Evolutionary conservation across 169 alveolate species (phyloP).

Genomic region (Cryptosporidium sp.): DNA sequence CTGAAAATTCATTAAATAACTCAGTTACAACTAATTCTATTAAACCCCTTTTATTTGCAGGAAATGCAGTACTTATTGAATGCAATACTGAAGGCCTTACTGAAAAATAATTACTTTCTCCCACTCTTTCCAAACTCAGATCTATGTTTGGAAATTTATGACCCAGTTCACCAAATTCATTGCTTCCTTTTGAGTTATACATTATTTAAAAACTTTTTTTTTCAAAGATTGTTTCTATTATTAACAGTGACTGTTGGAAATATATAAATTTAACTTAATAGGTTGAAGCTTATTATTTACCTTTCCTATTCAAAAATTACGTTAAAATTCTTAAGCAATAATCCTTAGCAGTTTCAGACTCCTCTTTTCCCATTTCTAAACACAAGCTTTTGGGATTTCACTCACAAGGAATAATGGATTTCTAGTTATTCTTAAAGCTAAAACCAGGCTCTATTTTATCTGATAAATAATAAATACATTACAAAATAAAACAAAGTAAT

Average conservation of each 20-base stretch:
- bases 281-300: neutral
- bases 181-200: constrained; percentile 5
- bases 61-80: constrained; percentile 66
- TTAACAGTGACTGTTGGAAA: neutral
- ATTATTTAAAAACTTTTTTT: neutral
- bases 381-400: neutral
- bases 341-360: neutral
- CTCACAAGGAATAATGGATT: neutral
- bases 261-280: no score
- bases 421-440: constrained; percentile 2
- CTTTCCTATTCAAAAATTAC: neutral
- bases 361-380: neutral
- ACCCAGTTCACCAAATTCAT: neutral
- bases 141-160: neutral
- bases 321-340: neutral
- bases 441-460: neutral
- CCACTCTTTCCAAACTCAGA: neutral
- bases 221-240: neutral
- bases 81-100: constrained; percentile 60
- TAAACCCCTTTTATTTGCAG: constrained; percentile 48
- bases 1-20: constrained; percentile 54
- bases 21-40: constrained; percentile 35
- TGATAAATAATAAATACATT: constrained; percentile 1
- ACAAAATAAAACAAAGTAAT: neutral
- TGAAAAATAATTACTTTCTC: neutral